Percentiles rank a stretch among this genome's conserved stretches.
Conservation (phyloP, 495 filamentous ascomycete species). For the Talaromyces proteolyticus region DNA sequence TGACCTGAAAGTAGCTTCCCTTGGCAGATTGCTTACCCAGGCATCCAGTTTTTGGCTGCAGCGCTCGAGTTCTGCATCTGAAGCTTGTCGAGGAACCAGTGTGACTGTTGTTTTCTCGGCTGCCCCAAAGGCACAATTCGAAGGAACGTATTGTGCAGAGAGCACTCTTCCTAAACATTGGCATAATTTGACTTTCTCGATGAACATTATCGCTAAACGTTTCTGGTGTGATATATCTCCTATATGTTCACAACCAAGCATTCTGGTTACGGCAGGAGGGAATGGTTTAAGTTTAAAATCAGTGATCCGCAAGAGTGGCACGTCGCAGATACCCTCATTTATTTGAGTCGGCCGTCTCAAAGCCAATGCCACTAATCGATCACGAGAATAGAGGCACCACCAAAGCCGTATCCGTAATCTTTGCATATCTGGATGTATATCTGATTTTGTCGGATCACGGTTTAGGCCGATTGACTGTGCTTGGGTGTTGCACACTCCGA, state of each 20-base stretch:
- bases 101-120: conserved; percentile 72
- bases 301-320: conserved; percentile 69
- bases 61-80: conserved; percentile 55
- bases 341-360: conserved; percentile 80
- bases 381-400: conserved; percentile 90
- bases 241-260: conserved; percentile 33
- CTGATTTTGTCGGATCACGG: conserved; percentile 60
- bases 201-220: conserved; percentile 75
- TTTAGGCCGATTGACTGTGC: conserved; percentile 79
- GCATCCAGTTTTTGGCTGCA: conserved; percentile 66
- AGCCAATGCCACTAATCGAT: conserved; percentile 78
- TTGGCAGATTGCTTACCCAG: conserved; percentile 64
- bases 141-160: conserved; percentile 69
- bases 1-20: conserved; percentile 40
- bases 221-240: conserved; percentile 49
- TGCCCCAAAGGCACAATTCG: conserved; percentile 59
- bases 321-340: conserved; percentile 79
- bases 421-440: conserved; percentile 55
- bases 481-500: conserved; percentile 74
- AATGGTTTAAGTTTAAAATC: conserved; percentile 73
- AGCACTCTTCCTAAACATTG: conserved; percentile 76
- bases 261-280: conserved; percentile 36
- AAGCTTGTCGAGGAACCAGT: conserved; percentile 71
- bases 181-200: conserved; percentile 80
- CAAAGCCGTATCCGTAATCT: conserved; percentile 76